Base-by-base conservation (phyloP, 2,329 filamentous ascomycete genomes). In the Neoarthrinium moseri region DNA sequence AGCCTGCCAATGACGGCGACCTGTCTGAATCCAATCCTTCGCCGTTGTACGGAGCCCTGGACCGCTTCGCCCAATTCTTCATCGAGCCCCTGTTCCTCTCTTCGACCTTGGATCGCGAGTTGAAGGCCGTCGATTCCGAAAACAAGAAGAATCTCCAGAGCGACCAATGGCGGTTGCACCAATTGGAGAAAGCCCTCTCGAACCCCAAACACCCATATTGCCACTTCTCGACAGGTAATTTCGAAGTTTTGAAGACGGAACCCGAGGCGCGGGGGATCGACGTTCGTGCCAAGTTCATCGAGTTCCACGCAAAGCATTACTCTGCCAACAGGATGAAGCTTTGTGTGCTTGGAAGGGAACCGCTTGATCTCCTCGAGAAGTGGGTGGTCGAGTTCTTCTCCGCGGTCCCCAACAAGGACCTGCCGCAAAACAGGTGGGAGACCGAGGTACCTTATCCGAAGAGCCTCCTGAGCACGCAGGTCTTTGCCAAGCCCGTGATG, bases 121-220 rank as follows among this genome's bases (percentile, higher is more conserved):
- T 96, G 51, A 84, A 80, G 54, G 91, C 91, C 1, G 91, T 96
- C 17, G 91, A 96, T 61, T 96, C 91, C 5, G 91, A 96, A 67
- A 95, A 96, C 71, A 96, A 96, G 78, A 96, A 96, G 78, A 96
- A 96, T 57, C 72, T 96, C 39, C 91, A 96, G 69, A 92, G 83
- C 63, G 91, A 96, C 60, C 80, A 81, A 46, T 96, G 91, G 90
- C 83, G 91, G 13, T 70, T 95, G 52, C 83, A 92, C 59, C 91
- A 96, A 68, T 76, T 96, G 20, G 87, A 89, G 62, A 95, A 95
- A 70, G 86, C 86, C 3, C 71, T 94, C n/a, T 89, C 90, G 3
- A 96, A 92, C 65, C 85, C 88, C 3, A 82, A 85, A 12, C 91
- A 96, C 59, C 91, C 91, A 1, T 95, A 88, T 64, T 89, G 89